Base-by-base conservation (phyloP, 192 early-diverging fungal genomes). In the Coemansia sp. region DNA sequence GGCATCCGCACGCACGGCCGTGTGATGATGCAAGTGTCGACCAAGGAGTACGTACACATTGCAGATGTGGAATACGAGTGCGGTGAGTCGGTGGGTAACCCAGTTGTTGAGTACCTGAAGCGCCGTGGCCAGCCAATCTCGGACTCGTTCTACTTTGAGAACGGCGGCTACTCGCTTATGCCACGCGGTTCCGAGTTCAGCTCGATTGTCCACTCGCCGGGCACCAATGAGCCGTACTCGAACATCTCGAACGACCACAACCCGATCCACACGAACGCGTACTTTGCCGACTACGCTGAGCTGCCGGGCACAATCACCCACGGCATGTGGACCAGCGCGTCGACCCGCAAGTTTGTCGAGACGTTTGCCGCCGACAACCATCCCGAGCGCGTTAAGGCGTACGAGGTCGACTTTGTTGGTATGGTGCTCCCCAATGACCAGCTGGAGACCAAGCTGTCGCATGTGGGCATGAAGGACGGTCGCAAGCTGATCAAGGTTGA, bases 291-390 rank as follows among this genome's bases (percentile, higher is more conserved):
- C 62, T 72, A 90, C 7, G 93, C 89, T n/a, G 81, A 84, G 49
- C 86, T 97, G 54, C 93, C 93, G 28, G 91, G 89, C 34, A 93
- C 93, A 21, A 97, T 97, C 62, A 93, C 92, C 18, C 95, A 97
- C 78, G 95, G 95, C 44, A 97, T 97, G 95, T 97, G 93, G 93
- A 97, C 93, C 25, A 88, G 86, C 60, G 95, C 95, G 8, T 86
- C 91, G 2, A 89, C 91, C 36, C 87, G 95, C 58, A 89, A 89
- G 74, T 90, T 88, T 71, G 88, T 95, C 18, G 93, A 95, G 67
- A 84, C 88, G 50, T 86, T 89, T 55, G 90, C 88, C 51, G 93
- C 93, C 18, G 87, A 91, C 68, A 92, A 93, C 70, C 74, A 87
- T 51, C 88, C 91, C 38, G 78, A 84, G 66, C 88, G 92, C 37